Evolutionary conservation across 768 basidiomycete genomes (phyloP), one percentile per base, ranked within the genome.

Genomic region (Heimioporus sp.): DNA sequence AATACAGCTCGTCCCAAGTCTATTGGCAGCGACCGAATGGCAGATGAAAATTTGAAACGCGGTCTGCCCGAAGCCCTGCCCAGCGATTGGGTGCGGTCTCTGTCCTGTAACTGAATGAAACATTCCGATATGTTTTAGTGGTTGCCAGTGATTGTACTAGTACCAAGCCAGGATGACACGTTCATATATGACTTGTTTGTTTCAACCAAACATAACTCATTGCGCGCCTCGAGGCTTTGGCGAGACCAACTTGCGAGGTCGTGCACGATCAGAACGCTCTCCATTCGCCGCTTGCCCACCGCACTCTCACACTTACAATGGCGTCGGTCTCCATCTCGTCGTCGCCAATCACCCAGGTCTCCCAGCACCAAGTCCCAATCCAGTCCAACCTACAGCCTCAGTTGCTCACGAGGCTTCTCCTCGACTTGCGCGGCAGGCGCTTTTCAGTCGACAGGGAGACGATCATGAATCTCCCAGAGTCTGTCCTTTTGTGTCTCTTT

Each of bases 401-500:
- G 73, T 80, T 96, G 37, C 80, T 98, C 57, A 87, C 92, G 21
- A 81, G 92, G 61, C 79, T 99, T 61, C 81, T 89, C 48, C 85
- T 99, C 60, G 97, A 98, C 73, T 80, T 99, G 35, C 85, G 97
- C 57, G 94, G 94, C 50, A 79, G 73, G 60, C 86, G 93, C 55
- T 95, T 98, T 73, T 86, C 90, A 54, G 92, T 99, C 40, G 97
- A 98, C 73, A 81, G 96, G 59, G 96, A 98, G 74, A 94, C 90
- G 7, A 87, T 99, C 66, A 97, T 98, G 94, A 92, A 95, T 68
- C 80, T 99, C 17, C 97, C 97, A 2, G 97, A 99, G 81, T 93
- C 91, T 16, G 93, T 99, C 42, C 79, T 98, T 48, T 76, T 99
- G 35, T 98, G 95, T 70, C 78, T 99, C 55, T 99, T 98, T 66